Percentiles rank a stretch among this genome's conserved stretches.
Evolutionary conservation across 768 basidiomycete species (phyloP).

Genomic region (Amyloporia xantha): DNA sequence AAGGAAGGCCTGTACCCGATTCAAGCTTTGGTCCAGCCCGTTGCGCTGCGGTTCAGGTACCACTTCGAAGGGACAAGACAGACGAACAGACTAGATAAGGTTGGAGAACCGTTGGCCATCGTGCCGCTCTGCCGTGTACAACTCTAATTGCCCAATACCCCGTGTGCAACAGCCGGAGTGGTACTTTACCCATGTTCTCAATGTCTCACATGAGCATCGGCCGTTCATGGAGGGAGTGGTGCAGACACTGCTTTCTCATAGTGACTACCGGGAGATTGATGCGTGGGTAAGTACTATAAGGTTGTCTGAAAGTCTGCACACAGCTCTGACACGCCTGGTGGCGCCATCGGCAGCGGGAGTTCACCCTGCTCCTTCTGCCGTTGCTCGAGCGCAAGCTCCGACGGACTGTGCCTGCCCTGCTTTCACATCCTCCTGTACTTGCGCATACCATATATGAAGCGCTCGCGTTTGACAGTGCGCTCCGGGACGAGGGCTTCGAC

Average conservation of each 20-base stretch:
- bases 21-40: constrained; percentile 76
- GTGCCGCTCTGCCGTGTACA: background rate
- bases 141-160: background rate
- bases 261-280: constrained; percentile 56
- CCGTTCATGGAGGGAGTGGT: constrained; percentile 71
- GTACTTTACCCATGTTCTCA: constrained; percentile 90
- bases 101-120: constrained; percentile 18
- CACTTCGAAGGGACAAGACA: constrained; percentile 85
- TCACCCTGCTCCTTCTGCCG: constrained; percentile 71
- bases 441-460: constrained; percentile 97
- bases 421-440: constrained; percentile 75
- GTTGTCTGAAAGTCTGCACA: background rate
- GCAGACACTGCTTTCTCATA: constrained; percentile 60
- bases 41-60: constrained; percentile 85
- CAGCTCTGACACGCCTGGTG: background rate
- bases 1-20: constrained; percentile 73
- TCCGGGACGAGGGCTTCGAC: constrained; percentile 69
- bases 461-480: constrained; percentile 74
- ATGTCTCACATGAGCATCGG: constrained; percentile 80
- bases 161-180: constrained; percentile 87
- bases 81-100: constrained; percentile 94
- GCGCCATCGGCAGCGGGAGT: constrained; percentile 57
- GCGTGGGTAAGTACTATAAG: constrained; percentile 52
- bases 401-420: constrained; percentile 63
- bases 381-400: constrained; percentile 70